Conservation (phyloP, 1,139 yeast species). For the Martiniozyma asiatica region DNA sequence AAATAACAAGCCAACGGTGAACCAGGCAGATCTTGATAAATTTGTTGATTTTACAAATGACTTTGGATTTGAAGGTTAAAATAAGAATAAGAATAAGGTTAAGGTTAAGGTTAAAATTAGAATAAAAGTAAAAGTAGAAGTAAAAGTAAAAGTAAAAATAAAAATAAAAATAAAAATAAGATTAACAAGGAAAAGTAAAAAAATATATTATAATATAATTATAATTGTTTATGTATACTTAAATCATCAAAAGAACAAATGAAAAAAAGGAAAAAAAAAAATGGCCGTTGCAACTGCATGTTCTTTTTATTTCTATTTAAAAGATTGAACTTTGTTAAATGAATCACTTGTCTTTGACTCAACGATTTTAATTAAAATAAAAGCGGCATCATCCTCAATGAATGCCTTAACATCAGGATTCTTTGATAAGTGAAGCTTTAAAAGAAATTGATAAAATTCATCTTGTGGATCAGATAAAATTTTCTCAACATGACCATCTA, state of each 20-base stretch:
- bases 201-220: not conserved
- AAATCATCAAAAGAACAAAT: no score
- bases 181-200: not conserved
- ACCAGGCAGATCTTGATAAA: conserved; percentile 64
- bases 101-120: not conserved
- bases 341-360: conserved; percentile 76
- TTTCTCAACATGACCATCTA: conserved; percentile 53
- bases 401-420: conserved; percentile 63
- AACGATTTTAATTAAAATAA: conserved; percentile 51
- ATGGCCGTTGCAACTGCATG: not conserved
- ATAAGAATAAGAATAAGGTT: conserved; percentile 24
- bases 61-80: conserved; percentile 97
- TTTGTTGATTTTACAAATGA: conserved; percentile 86
- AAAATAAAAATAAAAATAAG: not conserved
- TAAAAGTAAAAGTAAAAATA: not conserved
- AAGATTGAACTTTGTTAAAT: conserved; percentile 41
- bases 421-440: conserved; percentile 42
- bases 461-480: conserved; percentile 31
- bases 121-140: not conserved
- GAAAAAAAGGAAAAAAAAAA: not conserved
- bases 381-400: conserved; percentile 49
- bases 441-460: conserved; percentile 42
- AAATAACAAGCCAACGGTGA: conserved; percentile 90
- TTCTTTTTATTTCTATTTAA: conserved; percentile 3
- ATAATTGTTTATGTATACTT: no score